Conservation (phyloP, 371 early-diverging fungal species). For the Circinella minor region DNA sequence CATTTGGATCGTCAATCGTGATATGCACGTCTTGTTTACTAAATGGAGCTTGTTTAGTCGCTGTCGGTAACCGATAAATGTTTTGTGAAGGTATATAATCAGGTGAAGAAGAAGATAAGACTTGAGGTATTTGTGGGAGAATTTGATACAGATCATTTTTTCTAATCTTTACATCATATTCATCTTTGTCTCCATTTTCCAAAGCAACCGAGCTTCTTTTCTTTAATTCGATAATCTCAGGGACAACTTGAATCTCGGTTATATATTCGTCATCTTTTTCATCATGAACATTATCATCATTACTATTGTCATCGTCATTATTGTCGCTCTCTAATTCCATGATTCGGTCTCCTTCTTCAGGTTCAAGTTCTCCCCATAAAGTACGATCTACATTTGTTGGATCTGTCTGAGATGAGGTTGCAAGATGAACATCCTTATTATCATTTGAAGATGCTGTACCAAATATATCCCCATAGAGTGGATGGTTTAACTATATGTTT, state of each 20-base stretch:
- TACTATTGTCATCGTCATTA: background rate
- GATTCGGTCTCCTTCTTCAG: slow-evolving; percentile 32
- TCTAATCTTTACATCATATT: too few species aligned
- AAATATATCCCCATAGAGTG: slow-evolving; percentile 92
- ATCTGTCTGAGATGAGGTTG: too few species aligned
- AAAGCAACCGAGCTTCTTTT: background rate
- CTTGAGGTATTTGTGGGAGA: slow-evolving; percentile 75
- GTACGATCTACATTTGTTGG: slow-evolving; percentile 49
- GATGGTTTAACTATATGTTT: slow-evolving; percentile 64
- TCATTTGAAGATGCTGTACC: slow-evolving; percentile 33
- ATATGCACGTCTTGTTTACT: slow-evolving; percentile 64
- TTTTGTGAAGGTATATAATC: slow-evolving; percentile 95
- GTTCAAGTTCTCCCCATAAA: slow-evolving; percentile 81
- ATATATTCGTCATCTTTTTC: background rate
- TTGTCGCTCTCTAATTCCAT: background rate
- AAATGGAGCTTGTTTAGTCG: slow-evolving; percentile 55
- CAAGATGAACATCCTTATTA: background rate
- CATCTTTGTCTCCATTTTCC: too few species aligned
- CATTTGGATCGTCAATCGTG: slow-evolving; percentile 70
- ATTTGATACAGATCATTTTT: slow-evolving; percentile 76
- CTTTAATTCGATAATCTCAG: slow-evolving; percentile 88
- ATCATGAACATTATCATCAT: slow-evolving; percentile 6
- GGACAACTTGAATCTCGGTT: slow-evolving; percentile 65
- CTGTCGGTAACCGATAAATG: slow-evolving; percentile 56
- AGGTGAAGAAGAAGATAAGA: slow-evolving; percentile 8